These are phyloP conservation scores for Acer saccharum DNA, from an alignment of 345 rosid genomes.

Conservation along the genomic window DNA sequence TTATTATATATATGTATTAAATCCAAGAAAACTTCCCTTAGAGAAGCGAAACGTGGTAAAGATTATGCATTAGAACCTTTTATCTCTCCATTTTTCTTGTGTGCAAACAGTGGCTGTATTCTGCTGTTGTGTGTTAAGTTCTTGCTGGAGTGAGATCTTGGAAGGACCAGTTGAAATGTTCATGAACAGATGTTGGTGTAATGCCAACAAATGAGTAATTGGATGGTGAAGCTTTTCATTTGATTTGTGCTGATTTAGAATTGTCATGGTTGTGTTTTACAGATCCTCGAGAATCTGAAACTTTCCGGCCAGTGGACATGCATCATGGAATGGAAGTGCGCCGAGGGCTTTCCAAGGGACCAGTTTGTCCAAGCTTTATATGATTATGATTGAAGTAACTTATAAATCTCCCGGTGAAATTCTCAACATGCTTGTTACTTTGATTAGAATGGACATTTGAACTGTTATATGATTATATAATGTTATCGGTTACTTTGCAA, in stretches of 20 bases:
- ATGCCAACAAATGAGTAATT: neutral
- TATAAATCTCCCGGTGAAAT: neutral
- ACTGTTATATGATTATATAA: neutral
- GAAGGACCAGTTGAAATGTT: neutral
- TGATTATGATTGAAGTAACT: conserved; percentile 16
- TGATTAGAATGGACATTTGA: neutral
- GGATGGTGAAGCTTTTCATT: neutral
- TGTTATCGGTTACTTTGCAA: neutral
- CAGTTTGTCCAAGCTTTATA: conserved; percentile 46
- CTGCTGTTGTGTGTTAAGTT: neutral
- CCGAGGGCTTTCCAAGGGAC: conserved; percentile 52
- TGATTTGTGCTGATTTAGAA: neutral
- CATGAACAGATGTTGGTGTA: neutral
- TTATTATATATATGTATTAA: too few relatives aligned
- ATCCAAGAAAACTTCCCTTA: too few relatives aligned
- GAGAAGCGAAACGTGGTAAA: too few relatives aligned
- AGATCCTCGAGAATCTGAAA: conserved; percentile 67
- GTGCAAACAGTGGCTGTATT: neutral
- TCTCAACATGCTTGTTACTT: neutral
- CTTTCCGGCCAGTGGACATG: conserved; percentile 45
- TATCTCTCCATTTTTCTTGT: neutral
- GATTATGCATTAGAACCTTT: too few relatives aligned
- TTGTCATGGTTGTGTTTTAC: conserved; percentile 7
- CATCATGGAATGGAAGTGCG: conserved; percentile 65
- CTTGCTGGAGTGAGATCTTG: neutral